phyloP scores from a whole-genome alignment of 305 asterid genomes.

The Solanum aculeatissimum region DNA sequence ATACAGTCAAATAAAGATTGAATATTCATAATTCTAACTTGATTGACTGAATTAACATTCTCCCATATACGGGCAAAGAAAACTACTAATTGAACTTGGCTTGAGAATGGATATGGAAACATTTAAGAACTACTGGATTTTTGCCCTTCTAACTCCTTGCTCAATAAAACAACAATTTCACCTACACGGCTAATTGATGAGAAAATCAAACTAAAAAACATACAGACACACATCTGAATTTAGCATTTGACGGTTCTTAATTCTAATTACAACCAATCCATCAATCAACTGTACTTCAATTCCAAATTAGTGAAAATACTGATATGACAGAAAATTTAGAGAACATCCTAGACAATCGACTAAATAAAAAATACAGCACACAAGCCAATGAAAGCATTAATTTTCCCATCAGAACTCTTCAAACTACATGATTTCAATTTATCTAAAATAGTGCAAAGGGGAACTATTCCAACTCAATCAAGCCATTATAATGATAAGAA shows the following conservation, averaged over 20 bases:
- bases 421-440: not conserved
- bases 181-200: not conserved
- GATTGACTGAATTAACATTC: not conserved
- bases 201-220: not conserved
- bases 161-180: not conserved
- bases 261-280: not conserved
- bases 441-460: not conserved
- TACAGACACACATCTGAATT: not conserved
- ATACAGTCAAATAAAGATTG: not conserved
- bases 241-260: not conserved
- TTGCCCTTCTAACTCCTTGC: not conserved
- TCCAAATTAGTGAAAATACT: not conserved
- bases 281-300: not conserved
- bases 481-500: not conserved
- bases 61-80: not conserved
- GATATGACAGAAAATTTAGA: not conserved
- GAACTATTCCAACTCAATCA: not conserved
- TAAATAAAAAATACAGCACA: not conserved
- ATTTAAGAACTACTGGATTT: not conserved
- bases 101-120: not conserved
- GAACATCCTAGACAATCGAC: not conserved
- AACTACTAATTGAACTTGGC: not conserved
- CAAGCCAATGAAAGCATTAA: not conserved
- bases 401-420: not conserved
- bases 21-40: not conserved